Percentiles rank a stretch among this genome's conserved stretches.
These are phyloP conservation scores for Pyrenula aspistea DNA, from an alignment of 495 filamentous ascomycete genomes.

Conservation along the genomic window DNA sequence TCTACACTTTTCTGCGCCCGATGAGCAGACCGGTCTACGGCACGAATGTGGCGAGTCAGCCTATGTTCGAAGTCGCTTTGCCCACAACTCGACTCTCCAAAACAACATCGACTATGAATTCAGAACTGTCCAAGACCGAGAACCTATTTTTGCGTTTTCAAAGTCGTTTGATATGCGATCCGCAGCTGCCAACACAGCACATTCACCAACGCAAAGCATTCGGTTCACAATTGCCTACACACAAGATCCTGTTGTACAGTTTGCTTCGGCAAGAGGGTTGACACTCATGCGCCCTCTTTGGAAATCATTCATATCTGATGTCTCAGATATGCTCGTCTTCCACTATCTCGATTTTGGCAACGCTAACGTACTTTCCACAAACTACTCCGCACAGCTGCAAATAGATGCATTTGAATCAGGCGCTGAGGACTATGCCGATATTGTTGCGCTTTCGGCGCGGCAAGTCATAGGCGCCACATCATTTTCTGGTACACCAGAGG, in stretches of 20 bases:
- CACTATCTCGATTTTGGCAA: constrained; percentile 65
- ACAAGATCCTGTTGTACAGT: constrained; percentile 79
- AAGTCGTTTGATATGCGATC: constrained; percentile 53
- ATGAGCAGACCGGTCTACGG: constrained; percentile 20
- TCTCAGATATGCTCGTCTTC: constrained; percentile 54
- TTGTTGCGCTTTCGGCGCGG: constrained; percentile 77
- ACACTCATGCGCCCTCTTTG: constrained; percentile 80
- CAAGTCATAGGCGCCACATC: constrained; percentile 84
- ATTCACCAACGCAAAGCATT: constrained; percentile 33
- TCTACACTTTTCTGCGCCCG: constrained; percentile 64
- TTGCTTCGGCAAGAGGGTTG: constrained; percentile 67
- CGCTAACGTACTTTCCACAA: constrained; percentile 49
- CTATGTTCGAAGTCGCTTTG: constrained; percentile 59
- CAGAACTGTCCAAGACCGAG: constrained; percentile 66
- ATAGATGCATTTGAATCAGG: constrained; percentile 54
- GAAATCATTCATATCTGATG: constrained; percentile 57
- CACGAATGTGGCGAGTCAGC: constrained; percentile 64
- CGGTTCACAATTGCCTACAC: constrained; percentile 75
- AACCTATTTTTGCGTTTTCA: constrained; percentile 85
- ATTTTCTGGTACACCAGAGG: constrained; percentile 76
- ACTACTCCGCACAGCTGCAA: constrained; percentile 71
- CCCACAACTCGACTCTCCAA: constrained; percentile 50
- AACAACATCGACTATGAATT: constrained; percentile 55
- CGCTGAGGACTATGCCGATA: constrained; percentile 59
- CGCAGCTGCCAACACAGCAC: constrained; percentile 8